phyloP scores from a whole-genome alignment of 768 basidiomycete species.

The Phylloporus sp. region DNA sequence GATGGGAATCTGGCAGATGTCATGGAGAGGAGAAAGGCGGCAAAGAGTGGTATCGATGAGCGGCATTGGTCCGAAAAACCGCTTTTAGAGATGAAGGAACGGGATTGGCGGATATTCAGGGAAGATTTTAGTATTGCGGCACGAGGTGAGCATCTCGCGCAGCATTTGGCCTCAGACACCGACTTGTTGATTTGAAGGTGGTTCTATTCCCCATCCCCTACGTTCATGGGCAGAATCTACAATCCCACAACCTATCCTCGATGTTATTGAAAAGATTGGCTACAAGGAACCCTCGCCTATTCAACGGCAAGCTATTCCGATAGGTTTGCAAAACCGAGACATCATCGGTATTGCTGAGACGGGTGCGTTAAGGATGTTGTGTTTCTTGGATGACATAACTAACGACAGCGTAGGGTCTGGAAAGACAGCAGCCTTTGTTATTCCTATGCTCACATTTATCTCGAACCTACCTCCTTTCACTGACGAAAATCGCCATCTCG shows the following conservation, averaged over 20 bases:
- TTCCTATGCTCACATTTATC: slow-evolving; percentile 97
- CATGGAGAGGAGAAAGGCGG: slow-evolving; percentile 78
- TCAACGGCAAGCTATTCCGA: slow-evolving; percentile 98
- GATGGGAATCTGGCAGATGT: slow-evolving; percentile 70
- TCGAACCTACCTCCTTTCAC: slow-evolving; percentile 77
- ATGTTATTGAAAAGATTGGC: slow-evolving; percentile 85
- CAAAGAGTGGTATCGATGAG: slow-evolving; percentile 82
- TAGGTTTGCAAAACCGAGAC: slow-evolving; percentile 93
- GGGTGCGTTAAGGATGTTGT: slow-evolving; percentile 45
- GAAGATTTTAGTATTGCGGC: slow-evolving; percentile 98
- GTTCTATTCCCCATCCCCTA: slow-evolving; percentile 88
- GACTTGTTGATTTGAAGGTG: slow-evolving; percentile 48
- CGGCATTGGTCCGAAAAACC: slow-evolving; percentile 98
- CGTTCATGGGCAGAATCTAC: slow-evolving; percentile 88
- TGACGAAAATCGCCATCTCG: slow-evolving; percentile 91
- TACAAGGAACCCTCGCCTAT: slow-evolving; percentile 98
- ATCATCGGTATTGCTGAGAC: slow-evolving; percentile 99
- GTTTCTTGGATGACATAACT: not conserved
- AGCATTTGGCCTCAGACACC: not conserved
- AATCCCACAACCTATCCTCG: slow-evolving; percentile 76
- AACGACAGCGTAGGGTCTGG: slow-evolving; percentile 69
- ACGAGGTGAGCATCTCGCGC: slow-evolving; percentile 51
- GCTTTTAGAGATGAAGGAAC: slow-evolving; percentile 86
- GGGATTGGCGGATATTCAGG: slow-evolving; percentile 98
- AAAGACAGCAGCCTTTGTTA: slow-evolving; percentile 98